A percentile compares a stretch with the other conserved stretches of the same genome.
Evolutionary conservation across 768 basidiomycete species (phyloP).

Genomic region (Gymnopilus dilepis): DNA sequence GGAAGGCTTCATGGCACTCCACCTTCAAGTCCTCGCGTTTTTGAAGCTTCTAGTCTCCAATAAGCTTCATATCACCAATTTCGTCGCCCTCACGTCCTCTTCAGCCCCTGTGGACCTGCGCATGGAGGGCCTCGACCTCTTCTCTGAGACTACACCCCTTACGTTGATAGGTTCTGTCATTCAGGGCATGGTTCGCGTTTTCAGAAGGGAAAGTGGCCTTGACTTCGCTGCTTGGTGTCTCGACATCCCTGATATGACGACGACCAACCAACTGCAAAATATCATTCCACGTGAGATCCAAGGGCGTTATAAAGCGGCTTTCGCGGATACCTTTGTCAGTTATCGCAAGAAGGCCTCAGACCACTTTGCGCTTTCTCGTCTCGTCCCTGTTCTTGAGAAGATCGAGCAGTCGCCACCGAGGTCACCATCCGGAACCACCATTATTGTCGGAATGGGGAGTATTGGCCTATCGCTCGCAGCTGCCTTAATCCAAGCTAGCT

Average conservation of each 20-base stretch:
- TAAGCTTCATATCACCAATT: conserved; percentile 22
- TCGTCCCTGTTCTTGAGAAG: conserved; percentile 30
- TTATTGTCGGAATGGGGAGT: conserved; percentile 40
- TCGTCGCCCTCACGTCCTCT: conserved; percentile 29
- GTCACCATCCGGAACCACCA: conserved; percentile 29
- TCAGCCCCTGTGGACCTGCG: conserved; percentile 30
- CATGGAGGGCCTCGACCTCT: conserved; percentile 28
- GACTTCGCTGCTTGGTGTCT: conserved; percentile 32
- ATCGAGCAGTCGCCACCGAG: conserved; percentile 18
- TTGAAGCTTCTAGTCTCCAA: conserved; percentile 26
- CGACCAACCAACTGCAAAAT: conserved; percentile 9
- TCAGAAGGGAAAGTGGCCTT: conserved; percentile 33
- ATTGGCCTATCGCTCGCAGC: conserved; percentile 34
- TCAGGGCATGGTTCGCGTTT: conserved; percentile 37
- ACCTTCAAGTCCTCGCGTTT: conserved; percentile 26
- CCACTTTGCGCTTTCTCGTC: conserved; percentile 23
- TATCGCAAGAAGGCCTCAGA: conserved; percentile 28
- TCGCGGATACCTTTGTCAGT: conserved; percentile 26
- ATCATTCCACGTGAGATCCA: conserved; percentile 25
- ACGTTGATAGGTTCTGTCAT: conserved; percentile 30
- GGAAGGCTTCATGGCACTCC: conserved; percentile 23
- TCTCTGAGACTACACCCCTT: conserved; percentile 21
- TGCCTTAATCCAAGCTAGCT: conserved; percentile 30
- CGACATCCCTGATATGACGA: conserved; percentile 26
- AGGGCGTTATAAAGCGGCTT: conserved; percentile 21